Base-by-base conservation (phyloP, 371 early-diverging fungal genomes). In the Syncephalastrum racemosum region DNA sequence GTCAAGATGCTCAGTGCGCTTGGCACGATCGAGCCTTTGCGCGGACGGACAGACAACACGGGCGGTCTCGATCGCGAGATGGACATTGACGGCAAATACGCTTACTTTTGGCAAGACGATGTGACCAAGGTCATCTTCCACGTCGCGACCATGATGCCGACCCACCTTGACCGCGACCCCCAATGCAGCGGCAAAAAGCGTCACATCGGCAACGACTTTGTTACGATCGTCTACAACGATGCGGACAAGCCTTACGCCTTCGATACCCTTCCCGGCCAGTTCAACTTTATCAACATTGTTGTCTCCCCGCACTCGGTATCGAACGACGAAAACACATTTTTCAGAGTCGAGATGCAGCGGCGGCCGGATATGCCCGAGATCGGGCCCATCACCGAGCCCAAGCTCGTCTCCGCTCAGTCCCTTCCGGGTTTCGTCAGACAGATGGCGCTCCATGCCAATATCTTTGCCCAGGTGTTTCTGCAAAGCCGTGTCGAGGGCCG, bases 161-260 rank as follows among this genome's bases (percentile, higher is more conserved):
- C 87, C 0, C 67, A 85, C 31, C 59, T 81, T 7, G 76, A 79
- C 14, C 78, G 80, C 19, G 95, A 96, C 70, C 87, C 88, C 16
- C 77, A 80, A 46, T 87, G 89, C 67, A 85, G 82, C 45, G 75
- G 72, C 44, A 98, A 98, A 67, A 98, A 98, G 74, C 80, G 95
- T 18, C 96, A 96, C 67, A 92, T 98, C 53, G 98, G 97, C 43
- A 98, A 98, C 66, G 95, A 97, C 67, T 97, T 85, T 77, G 93
- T 97, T 31, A 83, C 88, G 25, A 87, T 98, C 58, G 90, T 96
- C 14, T 98, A 90, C 65, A 94, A 96, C 63, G 96, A 98, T 62
- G 88, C 90, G 18, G 95, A 93, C 4, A 53, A 59, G 3, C 83
- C 84, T 7, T 96, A 92, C 67, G 82, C 82, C 25, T 94, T 95